Conservation (phyloP, 306 rosid genomes). For the Cicer yamashitae region DNA sequence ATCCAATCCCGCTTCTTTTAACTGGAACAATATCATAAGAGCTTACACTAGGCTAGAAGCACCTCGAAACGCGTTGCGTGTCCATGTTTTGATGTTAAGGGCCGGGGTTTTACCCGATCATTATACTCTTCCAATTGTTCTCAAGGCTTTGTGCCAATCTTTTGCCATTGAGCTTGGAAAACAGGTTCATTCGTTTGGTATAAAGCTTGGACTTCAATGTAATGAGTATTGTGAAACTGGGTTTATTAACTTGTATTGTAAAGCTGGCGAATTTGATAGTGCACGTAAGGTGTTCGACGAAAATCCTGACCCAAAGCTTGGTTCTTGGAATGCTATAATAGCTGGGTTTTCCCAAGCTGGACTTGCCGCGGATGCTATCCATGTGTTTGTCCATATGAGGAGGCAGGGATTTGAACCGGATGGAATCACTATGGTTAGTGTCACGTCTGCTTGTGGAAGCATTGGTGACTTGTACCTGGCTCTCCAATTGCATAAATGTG, state of each 20-base stretch:
- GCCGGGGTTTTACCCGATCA: slow-evolving; percentile 65
- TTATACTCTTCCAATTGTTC: slow-evolving; percentile 70
- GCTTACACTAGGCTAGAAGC: slow-evolving; percentile 62
- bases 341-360: slow-evolving; percentile 71
- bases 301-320: slow-evolving; percentile 68
- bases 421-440: slow-evolving; percentile 71
- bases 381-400: slow-evolving; percentile 55
- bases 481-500: slow-evolving; percentile 68
- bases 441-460: slow-evolving; percentile 71
- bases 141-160: slow-evolving; percentile 59
- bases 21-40: slow-evolving; percentile 73
- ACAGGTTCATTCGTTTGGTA: slow-evolving; percentile 63
- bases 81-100: slow-evolving; percentile 55
- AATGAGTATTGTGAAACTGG: slow-evolving; percentile 77
- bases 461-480: slow-evolving; percentile 65
- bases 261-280: slow-evolving; percentile 63
- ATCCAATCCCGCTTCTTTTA: slow-evolving; percentile 55
- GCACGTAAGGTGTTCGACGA: slow-evolving; percentile 70
- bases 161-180: slow-evolving; percentile 53
- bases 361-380: slow-evolving; percentile 59
- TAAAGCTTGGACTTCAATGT: slow-evolving; percentile 62
- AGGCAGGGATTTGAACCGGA: slow-evolving; percentile 63
- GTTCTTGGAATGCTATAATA: slow-evolving; percentile 81
- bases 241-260: slow-evolving; percentile 58
- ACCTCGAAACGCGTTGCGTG: slow-evolving; percentile 55